Evolutionary conservation across 2,329 filamentous ascomycete genomes (phyloP).

Genomic region (Botryotinia calthae): DNA sequence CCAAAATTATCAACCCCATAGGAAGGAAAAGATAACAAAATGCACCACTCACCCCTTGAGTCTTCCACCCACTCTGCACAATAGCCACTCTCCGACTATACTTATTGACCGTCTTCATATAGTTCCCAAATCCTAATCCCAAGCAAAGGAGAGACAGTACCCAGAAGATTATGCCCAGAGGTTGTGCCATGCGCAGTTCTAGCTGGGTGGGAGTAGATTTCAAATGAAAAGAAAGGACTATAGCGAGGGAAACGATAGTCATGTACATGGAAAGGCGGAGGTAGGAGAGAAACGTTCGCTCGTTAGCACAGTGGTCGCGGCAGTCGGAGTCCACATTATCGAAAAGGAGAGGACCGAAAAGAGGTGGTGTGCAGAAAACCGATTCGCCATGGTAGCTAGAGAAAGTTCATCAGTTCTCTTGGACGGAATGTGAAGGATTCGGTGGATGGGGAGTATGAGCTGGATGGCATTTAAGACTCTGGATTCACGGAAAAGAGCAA

Average conservation of each 20-base stretch:
- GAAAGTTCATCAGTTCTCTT: background rate
- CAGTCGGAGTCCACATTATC: conserved; percentile 66
- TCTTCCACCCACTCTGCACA: conserved; percentile 92
- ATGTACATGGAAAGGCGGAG: conserved; percentile 87
- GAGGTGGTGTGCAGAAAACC: conserved; percentile 33
- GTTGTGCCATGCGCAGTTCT: conserved; percentile 75
- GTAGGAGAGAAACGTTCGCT: conserved; percentile 78
- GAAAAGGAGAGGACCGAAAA: conserved; percentile 58
- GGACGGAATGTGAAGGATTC: background rate
- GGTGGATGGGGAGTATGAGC: background rate
- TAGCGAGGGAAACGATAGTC: conserved; percentile 83
- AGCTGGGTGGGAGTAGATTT: conserved; percentile 66
- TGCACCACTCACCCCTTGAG: conserved; percentile 61
- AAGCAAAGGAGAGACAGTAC: conserved; percentile 74
- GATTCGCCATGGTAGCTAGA: conserved; percentile 27
- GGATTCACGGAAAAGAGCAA: background rate
- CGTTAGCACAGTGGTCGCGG: conserved; percentile 53
- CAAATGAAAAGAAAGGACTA: conserved; percentile 90
- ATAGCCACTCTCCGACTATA: conserved; percentile 77
- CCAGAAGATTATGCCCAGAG: conserved; percentile 89
- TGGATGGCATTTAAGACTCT: background rate
- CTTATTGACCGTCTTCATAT: conserved; percentile 76
- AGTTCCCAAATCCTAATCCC: conserved; percentile 76
- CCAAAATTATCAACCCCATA: background rate
- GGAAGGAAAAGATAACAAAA: conserved; percentile 3